Evolutionary conservation across 148 eudicot species (phyloP).

Genomic region (Nepenthes mirabilis): DNA sequence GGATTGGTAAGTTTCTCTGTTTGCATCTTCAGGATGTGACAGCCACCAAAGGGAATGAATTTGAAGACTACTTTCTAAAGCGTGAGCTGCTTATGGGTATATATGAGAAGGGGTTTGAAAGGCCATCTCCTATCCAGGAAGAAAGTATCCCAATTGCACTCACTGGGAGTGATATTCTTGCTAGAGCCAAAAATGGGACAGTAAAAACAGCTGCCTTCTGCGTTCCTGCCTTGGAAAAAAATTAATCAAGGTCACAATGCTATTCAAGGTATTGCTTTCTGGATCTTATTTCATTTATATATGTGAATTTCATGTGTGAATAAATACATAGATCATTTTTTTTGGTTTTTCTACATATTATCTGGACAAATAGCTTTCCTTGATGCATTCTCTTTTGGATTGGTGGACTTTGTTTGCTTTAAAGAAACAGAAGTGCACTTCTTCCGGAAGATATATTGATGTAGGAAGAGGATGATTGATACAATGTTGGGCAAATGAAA

Average conservation of each 20-base stretch:
- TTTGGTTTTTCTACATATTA: no score
- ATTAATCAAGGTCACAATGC: slow-evolving; percentile 73
- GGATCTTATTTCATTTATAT: slow-evolving; percentile 1
- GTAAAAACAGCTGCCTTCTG: slow-evolving; percentile 91
- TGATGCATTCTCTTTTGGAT: no score
- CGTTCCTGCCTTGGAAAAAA: slow-evolving; percentile 67
- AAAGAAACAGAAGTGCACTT: no score
- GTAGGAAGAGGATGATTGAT: no score
- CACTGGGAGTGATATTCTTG: slow-evolving; percentile 77
- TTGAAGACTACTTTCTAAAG: slow-evolving; percentile 82
- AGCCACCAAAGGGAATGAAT: slow-evolving; percentile 89
- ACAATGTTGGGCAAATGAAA: no score
- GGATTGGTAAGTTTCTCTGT: neutral
- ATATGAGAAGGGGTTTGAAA: slow-evolving; percentile 81
- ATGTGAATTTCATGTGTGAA: no score
- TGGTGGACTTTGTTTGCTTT: no score
- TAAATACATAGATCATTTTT: no score
- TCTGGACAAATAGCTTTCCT: no score
- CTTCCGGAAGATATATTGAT: no score
- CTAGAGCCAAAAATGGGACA: slow-evolving; percentile 88
- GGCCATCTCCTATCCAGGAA: slow-evolving; percentile 81
- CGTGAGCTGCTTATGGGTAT: slow-evolving; percentile 81
- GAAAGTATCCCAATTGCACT: slow-evolving; percentile 83
- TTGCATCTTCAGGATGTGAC: slow-evolving; percentile 56
- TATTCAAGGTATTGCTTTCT: slow-evolving; percentile 57